Percentiles rank a stretch among this genome's conserved stretches.
Conservation (phyloP, 345 rosid species). For the Salix brachista region DNA sequence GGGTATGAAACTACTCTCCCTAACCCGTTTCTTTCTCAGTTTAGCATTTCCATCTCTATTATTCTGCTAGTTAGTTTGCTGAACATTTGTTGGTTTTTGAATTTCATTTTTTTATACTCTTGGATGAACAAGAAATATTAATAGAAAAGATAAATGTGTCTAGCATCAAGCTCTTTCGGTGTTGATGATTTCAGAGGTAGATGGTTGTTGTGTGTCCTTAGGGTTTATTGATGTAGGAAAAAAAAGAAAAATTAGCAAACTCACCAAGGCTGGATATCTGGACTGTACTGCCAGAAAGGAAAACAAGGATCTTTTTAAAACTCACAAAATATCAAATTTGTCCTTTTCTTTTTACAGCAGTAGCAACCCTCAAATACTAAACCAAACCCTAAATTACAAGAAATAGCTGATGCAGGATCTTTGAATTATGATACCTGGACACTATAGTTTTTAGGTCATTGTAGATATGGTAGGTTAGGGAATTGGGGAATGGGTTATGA, state of each 20-base stretch:
- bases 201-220: not conserved
- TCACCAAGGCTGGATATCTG: too few relatives aligned
- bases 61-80: not conserved
- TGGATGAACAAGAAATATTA: not conserved
- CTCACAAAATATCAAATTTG: too few relatives aligned
- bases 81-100: not conserved
- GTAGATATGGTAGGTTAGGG: not conserved
- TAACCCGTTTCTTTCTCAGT: not conserved
- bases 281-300: too few relatives aligned
- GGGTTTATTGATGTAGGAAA: too few relatives aligned
- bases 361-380: too few relatives aligned
- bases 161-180: too few relatives aligned
- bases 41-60: not conserved
- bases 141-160: not conserved
- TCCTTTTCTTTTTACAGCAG: too few relatives aligned
- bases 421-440: not conserved
- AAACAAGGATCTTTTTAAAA: too few relatives aligned
- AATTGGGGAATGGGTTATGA: not conserved
- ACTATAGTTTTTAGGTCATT: not conserved
- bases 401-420: not conserved
- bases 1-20: constrained; percentile 35
- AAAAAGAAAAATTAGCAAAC: too few relatives aligned
- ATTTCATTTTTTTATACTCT: not conserved
- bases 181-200: not conserved
- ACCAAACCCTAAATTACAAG: too few relatives aligned